Base-by-base conservation (phyloP, 1,284 basidiomycete genomes). In the Trichosporon sp. region DNA sequence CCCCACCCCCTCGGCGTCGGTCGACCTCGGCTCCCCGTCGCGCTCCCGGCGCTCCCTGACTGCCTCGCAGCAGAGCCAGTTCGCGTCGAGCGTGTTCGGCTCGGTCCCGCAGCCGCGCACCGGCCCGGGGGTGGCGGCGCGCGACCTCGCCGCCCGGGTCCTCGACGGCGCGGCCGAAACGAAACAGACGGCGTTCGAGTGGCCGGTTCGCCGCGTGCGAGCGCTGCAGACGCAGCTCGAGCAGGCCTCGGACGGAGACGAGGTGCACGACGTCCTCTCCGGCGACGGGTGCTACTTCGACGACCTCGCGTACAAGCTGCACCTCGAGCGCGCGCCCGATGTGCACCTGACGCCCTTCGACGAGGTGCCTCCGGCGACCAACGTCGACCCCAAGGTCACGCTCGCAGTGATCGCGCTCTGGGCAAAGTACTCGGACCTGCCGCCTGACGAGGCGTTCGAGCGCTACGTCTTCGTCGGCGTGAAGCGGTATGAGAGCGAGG, bases 401-500 rank as follows among this genome's bases (percentile, higher is more conserved):
- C 68, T 74, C n/a, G 69, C 74, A 6, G 66, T 74, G 44, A 74
- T 72, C 31, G 73, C 75, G 12, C 62, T 68, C 8, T 65, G 73
- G 62, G 47, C 70, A 1, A 70, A 71, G 42, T 70, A 72, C 34
- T 65, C 69, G 2, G 70, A 70, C 64, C 42, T 66, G 8, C 62
- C 70, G 21, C 47, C 64, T 15, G 58, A 75, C 56, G 70, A 76
- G 81, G 15, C 81, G 9, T 72, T 91, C n/a, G 89, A 88, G 0
- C 84, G 91, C 6, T 90, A 86, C 9, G 90, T 92, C 83, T 89
- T 91, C 84, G 86, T 88, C 12, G 90, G 89, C 13, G 88, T 92
- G 72, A 90, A 90, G 75, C 88, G 87, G 64, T 86, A 88, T 72
- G 87, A 88, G 71, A 87, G 88, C 70, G 84, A 86, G 56, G 82